Percentiles rank a stretch among this genome's conserved stretches.
These are phyloP conservation scores for Ceriops zippeliana DNA, from an alignment of 345 rosid genomes.

Conservation along the genomic window DNA sequence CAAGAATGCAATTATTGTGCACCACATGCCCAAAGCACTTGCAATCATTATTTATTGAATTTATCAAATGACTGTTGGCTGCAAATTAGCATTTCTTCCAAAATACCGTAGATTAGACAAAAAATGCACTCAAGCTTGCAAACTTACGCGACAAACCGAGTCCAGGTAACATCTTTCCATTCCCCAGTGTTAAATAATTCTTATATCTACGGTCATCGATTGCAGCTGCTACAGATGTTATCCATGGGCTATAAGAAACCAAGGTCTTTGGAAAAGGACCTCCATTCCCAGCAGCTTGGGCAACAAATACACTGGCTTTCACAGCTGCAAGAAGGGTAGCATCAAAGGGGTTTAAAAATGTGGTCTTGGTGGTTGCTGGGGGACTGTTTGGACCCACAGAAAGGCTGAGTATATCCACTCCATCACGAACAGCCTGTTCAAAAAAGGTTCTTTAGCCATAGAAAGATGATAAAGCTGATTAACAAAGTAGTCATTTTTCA, in stretches of 20 bases:
- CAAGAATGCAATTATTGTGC: not conserved
- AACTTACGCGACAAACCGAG: slow-evolving; percentile 83
- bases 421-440: slow-evolving; percentile 94
- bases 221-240: slow-evolving; percentile 94
- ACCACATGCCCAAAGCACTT: not conserved
- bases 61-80: not conserved
- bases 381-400: slow-evolving; percentile 98
- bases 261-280: slow-evolving; percentile 95
- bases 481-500: too few species aligned
- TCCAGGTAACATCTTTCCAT: slow-evolving; percentile 81
- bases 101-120: slow-evolving; percentile 2
- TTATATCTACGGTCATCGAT: slow-evolving; percentile 94
- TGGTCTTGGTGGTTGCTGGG: slow-evolving; percentile 77
- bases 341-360: slow-evolving; percentile 92
- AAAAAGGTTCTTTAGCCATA: not conserved
- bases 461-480: not conserved
- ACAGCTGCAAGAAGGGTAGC: slow-evolving; percentile 94
- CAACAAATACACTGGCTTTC: slow-evolving; percentile 96
- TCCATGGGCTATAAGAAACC: slow-evolving; percentile 98
- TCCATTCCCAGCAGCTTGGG: slow-evolving; percentile 97
- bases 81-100: slow-evolving; percentile 9
- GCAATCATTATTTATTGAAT: not conserved
- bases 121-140: slow-evolving; percentile 1
- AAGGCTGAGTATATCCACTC: slow-evolving; percentile 93
- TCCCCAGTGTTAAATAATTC: slow-evolving; percentile 78